A percentile compares a stretch with the other conserved stretches of the same genome.
Conservation (phyloP, 306 rosid genomes). For the Vicia faba region DNA sequence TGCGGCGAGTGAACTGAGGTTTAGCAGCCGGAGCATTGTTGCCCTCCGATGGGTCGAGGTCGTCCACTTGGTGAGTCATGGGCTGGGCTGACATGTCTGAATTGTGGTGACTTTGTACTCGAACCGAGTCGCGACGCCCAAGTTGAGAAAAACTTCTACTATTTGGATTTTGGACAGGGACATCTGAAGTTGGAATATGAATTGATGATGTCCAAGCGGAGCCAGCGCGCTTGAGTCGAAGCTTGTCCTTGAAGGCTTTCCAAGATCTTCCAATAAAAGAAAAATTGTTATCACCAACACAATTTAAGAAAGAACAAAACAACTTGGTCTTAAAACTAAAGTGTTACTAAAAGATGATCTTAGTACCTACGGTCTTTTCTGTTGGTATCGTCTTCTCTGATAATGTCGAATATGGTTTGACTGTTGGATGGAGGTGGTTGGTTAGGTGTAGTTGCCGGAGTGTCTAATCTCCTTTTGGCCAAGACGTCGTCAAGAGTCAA, state of each 20-base stretch:
- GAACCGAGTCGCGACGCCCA: conserved; percentile 30
- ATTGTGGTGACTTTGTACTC: neutral
- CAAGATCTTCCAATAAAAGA: conserved; percentile 47
- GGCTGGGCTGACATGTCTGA: conserved; percentile 24
- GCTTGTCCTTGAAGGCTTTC: conserved; percentile 73
- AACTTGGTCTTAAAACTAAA: neutral
- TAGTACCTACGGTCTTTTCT: conserved; percentile 50
- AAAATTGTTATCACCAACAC: neutral
- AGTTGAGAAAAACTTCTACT: conserved; percentile 15
- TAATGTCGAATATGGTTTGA: conserved; percentile 68
- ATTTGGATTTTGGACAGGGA: conserved; percentile 42
- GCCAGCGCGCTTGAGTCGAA: conserved; percentile 67
- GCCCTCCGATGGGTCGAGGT: conserved; percentile 8
- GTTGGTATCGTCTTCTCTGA: conserved; percentile 50
- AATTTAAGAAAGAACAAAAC: neutral
- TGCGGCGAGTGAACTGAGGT: conserved; percentile 30
- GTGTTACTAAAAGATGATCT: neutral
- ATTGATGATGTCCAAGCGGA: conserved; percentile 72
- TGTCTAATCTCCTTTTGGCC: conserved; percentile 35
- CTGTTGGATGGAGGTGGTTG: conserved; percentile 1
- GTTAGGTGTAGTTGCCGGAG: conserved; percentile 1
- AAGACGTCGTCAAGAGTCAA: conserved; percentile 66
- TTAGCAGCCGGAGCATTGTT: neutral
- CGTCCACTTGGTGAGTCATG: conserved; percentile 29
- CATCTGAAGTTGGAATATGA: conserved; percentile 62